Percentiles rank a stretch among this genome's conserved stretches.
These are phyloP conservation scores for Triticum timopheevii DNA, from an alignment of 176 grass and related monocot genomes.

Conservation along the genomic window DNA sequence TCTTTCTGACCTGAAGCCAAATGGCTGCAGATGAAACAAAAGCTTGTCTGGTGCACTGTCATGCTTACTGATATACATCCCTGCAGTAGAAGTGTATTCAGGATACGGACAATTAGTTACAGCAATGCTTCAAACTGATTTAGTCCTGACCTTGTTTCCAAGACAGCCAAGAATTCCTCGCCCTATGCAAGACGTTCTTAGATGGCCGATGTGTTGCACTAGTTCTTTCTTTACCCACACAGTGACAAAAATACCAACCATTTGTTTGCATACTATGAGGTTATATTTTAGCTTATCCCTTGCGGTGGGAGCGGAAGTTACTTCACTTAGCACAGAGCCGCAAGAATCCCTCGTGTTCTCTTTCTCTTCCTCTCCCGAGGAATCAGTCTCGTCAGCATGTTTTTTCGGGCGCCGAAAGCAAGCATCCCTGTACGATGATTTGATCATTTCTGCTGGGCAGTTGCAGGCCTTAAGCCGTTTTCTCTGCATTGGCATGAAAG, in stretches of 20 bases:
- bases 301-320: constrained; percentile 33
- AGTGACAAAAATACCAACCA: constrained; percentile 93
- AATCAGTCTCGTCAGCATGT: constrained; percentile 43
- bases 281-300: constrained; percentile 69
- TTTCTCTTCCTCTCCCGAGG: constrained; percentile 70
- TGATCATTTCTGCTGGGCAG: constrained; percentile 60
- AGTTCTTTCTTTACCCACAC: constrained; percentile 86
- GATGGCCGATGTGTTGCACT: constrained; percentile 67
- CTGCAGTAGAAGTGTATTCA: constrained; percentile 44
- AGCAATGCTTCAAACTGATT: constrained; percentile 23
- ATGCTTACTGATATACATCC: constrained; percentile 95
- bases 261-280: constrained; percentile 87
- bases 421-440: constrained; percentile 69
- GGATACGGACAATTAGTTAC: constrained; percentile 15
- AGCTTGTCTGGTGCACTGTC: constrained; percentile 83
- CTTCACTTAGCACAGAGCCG: constrained; percentile 36
- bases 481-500: constrained; percentile 63
- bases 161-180: constrained; percentile 83
- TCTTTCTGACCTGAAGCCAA: constrained; percentile 95
- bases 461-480: constrained; percentile 77
- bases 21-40: constrained; percentile 95
- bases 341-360: constrained; percentile 41
- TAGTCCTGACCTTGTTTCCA: constrained; percentile 81
- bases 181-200: constrained; percentile 78
- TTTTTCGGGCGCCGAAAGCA: constrained; percentile 69